Evolutionary conservation across 208 protist species (phyloP).

Genomic region (Leishmania turanica): DNA sequence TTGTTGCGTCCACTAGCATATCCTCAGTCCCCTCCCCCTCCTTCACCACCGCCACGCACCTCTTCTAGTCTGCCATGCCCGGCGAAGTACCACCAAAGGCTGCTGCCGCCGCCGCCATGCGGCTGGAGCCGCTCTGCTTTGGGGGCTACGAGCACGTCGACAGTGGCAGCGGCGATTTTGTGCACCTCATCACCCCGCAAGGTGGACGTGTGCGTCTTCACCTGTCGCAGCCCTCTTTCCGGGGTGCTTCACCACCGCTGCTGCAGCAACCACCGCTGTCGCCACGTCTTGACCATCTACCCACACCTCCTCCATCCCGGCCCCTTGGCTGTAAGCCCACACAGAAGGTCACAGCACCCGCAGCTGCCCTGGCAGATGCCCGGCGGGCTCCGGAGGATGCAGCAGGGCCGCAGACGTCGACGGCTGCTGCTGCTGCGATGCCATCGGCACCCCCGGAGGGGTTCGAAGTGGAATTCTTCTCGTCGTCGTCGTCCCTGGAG

Average conservation of each 20-base stretch:
- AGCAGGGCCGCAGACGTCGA: background rate
- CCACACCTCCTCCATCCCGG: background rate
- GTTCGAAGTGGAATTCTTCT: constrained; percentile 30
- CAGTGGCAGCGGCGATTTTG: background rate
- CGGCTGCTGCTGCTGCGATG: background rate
- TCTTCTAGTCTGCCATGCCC: background rate
- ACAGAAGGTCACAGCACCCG: background rate
- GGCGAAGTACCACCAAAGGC: background rate
- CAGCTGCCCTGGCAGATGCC: background rate
- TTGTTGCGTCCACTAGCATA: background rate
- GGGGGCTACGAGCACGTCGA: constrained; percentile 22
- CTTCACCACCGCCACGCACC: too few species aligned
- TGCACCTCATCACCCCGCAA: constrained; percentile 17
- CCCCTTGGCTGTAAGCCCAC: background rate
- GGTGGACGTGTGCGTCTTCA: constrained; percentile 11
- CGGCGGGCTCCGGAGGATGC: background rate
- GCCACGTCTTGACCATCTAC: background rate
- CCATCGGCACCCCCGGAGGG: constrained; percentile 10
- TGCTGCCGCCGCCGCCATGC: background rate
- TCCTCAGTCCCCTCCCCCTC: background rate
- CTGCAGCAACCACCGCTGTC: background rate
- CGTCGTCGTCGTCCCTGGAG: constrained; percentile 1
- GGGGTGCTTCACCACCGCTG: background rate
- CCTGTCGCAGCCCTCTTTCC: background rate
- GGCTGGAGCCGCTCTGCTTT: constrained; percentile 21